A percentile compares a stretch with the other conserved stretches of the same genome.
Evolutionary conservation across 2,329 filamentous ascomycete species (phyloP).

Genomic region (Trichoderma brevicompactum): DNA sequence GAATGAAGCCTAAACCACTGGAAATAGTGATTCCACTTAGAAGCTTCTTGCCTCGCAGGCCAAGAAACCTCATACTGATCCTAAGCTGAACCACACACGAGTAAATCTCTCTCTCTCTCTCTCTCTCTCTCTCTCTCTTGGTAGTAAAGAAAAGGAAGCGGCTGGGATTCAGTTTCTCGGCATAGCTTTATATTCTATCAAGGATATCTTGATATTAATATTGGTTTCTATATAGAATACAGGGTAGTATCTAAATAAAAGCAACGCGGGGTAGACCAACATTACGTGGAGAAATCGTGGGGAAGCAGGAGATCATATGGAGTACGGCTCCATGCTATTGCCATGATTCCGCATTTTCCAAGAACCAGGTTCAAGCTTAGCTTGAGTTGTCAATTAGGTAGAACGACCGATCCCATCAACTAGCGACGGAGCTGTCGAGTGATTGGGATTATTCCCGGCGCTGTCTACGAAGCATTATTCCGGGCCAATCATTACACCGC

Average conservation of each 20-base stretch:
- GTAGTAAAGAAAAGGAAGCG: too few species aligned
- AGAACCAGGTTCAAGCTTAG: neutral
- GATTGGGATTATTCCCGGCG: neutral
- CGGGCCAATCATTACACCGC: slow-evolving; percentile 8
- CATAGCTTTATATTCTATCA: neutral
- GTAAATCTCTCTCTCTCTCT: too few species aligned
- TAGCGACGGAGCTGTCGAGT: neutral
- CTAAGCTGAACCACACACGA: too few species aligned
- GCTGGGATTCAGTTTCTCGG: too few species aligned
- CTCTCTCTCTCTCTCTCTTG: too few species aligned
- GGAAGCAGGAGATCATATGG: neutral
- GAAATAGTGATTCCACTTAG: slow-evolving; percentile 22
- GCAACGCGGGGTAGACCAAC: slow-evolving; percentile 7
- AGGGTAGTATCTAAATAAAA: slow-evolving; percentile 22
- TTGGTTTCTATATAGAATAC: neutral
- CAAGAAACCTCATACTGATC: slow-evolving; percentile 9
- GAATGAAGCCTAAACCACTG: slow-evolving; percentile 18
- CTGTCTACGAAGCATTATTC: neutral
- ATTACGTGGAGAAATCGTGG: slow-evolving; percentile 9
- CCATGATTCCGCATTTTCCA: neutral
- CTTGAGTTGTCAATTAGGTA: neutral
- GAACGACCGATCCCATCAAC: neutral
- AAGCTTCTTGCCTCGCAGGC: slow-evolving; percentile 12
- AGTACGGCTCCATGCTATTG: neutral
- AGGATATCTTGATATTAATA: neutral